Percentiles rank a stretch among this genome's conserved stretches.
Evolutionary conservation across 164 flowering plant genomes (phyloP).

Genomic region (Piper betle): DNA sequence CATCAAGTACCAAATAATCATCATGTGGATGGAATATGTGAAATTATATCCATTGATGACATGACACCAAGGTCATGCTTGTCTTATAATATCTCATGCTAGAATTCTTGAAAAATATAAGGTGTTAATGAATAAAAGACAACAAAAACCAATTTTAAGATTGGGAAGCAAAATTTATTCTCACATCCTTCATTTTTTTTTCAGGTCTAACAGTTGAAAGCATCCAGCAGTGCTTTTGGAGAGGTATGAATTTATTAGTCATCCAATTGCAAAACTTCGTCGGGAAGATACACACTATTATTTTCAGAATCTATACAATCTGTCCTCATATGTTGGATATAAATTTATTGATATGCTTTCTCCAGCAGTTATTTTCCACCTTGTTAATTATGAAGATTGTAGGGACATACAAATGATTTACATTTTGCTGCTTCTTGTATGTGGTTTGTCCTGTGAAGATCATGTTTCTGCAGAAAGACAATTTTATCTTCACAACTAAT

Average conservation of each 20-base stretch:
- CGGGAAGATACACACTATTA: neutral
- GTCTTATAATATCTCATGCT: no score
- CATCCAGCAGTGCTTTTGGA: constrained; percentile 43
- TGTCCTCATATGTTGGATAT: no score
- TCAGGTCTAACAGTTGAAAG: constrained; percentile 23
- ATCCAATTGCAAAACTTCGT: neutral
- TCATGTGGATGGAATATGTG: no score
- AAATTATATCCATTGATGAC: no score
- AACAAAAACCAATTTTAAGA: no score
- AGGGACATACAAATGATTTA: neutral
- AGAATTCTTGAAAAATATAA: no score
- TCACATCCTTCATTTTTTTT: no score
- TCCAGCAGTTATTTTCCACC: neutral
- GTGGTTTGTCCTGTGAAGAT: neutral
- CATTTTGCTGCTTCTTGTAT: neutral
- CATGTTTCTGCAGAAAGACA: neutral
- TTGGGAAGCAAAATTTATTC: no score
- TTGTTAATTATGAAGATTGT: neutral
- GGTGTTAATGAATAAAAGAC: no score
- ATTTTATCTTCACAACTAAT: neutral
- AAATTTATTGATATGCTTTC: neutral
- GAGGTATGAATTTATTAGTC: constrained; percentile 27
- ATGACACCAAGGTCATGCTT: no score
- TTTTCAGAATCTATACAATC: neutral
- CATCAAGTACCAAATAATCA: no score